phyloP scores from a whole-genome alignment of 2,329 filamentous ascomycete species.

The Fusarium staphyleae region DNA sequence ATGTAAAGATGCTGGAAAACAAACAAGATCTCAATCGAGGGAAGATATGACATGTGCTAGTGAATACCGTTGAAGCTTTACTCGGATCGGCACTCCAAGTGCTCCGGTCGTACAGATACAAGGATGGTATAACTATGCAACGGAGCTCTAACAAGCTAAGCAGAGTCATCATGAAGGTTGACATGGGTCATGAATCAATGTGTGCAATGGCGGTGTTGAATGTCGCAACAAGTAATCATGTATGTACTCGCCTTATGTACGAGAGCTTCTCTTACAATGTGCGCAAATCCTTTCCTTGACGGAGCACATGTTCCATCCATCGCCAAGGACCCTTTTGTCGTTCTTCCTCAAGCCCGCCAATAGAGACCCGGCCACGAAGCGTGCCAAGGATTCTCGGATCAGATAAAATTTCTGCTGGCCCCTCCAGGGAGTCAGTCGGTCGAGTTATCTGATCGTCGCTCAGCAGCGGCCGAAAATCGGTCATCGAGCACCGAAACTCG shows the following conservation, averaged over 20 bases:
- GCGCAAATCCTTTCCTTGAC: no score
- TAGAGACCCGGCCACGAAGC: no score
- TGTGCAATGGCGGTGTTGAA: no score
- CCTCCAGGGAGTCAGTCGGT: neutral
- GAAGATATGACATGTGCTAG: neutral
- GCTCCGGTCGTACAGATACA: neutral
- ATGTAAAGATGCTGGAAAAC: neutral
- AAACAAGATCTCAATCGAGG: neutral
- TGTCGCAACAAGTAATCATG: no score
- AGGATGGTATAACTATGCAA: neutral
- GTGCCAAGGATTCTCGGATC: constrained; percentile 43
- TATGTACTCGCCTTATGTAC: no score
- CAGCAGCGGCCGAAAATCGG: neutral
- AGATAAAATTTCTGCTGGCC: constrained; percentile 44
- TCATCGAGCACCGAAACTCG: constrained; percentile 7
- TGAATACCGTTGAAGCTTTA: neutral
- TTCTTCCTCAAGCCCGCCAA: no score
- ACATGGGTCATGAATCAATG: neutral
- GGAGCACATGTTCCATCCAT: no score
- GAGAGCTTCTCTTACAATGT: no score
- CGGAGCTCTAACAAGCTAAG: neutral
- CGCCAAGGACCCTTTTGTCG: no score
- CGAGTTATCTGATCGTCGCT: constrained; percentile 29
- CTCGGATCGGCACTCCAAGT: constrained; percentile 1
- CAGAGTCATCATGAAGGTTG: neutral